Base-by-base conservation (phyloP, 768 basidiomycete species). In the Podaxis pistillaris region DNA sequence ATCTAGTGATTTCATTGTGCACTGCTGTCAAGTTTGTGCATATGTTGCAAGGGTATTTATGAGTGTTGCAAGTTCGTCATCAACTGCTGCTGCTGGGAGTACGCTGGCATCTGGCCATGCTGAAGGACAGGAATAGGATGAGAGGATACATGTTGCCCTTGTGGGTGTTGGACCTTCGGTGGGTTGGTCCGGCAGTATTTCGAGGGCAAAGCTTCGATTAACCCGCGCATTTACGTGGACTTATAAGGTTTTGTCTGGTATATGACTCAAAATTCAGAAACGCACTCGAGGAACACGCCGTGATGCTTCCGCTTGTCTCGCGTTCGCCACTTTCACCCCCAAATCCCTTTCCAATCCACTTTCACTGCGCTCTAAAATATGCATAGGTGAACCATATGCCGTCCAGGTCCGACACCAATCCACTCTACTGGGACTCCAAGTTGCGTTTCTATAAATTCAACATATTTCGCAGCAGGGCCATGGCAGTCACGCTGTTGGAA, bases 11-110 rank as follows among this genome's bases (percentile, higher is more conserved):
- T 62, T 92, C 91, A 1, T 81, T 98, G 11, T 97, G 97, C 15
- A 98, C 98, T 67, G 91, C 96, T 0, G 96, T 99, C 58, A 96
- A 99, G 75, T 99, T 99, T 97, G 94, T 70, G 91, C 93, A 2
- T 97, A 99, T 76, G 84, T 99, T 61, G 96, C 96, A 2, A 78
- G 97, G 66, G 93, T 96, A 13, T 99, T 98, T 75, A 96, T 98
- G 93, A 94, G 88, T 67, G 90, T 92, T 4, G 91, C 92, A 2
- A 83, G 88, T 13, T 93, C 92, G 17, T 84, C 92, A 4, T 84
- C 91, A 3, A 78, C 82, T 49, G 90, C 52, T 33, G 44, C 56
- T 33, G 90, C 91, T 7, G 93, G 92, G 4, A 82, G 87, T n/a
- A 93, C 91, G 13, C 72, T 93, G 54, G 83, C 91, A 4, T 78